Percentiles rank a stretch among this genome's conserved stretches.
Evolutionary conservation across 345 rosid species (phyloP).

Genomic region (Pugionium dolabratum): DNA sequence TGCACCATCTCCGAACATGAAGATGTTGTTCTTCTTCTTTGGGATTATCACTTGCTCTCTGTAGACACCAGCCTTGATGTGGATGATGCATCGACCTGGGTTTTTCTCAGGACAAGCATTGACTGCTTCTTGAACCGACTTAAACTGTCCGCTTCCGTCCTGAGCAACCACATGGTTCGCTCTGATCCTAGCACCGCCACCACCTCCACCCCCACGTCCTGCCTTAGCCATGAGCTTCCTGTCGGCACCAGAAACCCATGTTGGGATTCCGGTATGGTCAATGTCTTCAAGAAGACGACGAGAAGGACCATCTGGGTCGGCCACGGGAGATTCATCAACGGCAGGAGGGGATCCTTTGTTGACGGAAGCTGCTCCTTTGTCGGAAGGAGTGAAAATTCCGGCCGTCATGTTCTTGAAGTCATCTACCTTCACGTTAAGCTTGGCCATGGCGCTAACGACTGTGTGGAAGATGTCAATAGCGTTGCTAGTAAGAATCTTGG

Average conservation of each 20-base stretch:
- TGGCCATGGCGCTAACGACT: slow-evolving; percentile 42
- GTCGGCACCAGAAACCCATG: slow-evolving; percentile 66
- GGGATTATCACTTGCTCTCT: slow-evolving; percentile 48
- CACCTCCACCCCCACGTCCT: slow-evolving; percentile 31
- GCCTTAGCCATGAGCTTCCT: slow-evolving; percentile 54
- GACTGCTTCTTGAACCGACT: slow-evolving; percentile 55
- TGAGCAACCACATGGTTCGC: slow-evolving; percentile 69
- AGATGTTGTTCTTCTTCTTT: slow-evolving; percentile 53
- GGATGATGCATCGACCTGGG: slow-evolving; percentile 53
- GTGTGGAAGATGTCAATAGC: slow-evolving; percentile 55
- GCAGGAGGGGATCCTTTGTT: slow-evolving; percentile 21
- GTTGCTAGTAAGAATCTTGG: slow-evolving; percentile 50
- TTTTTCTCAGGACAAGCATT: slow-evolving; percentile 42
- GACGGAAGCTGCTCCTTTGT: slow-evolving; percentile 24
- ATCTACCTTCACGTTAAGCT: slow-evolving; percentile 34
- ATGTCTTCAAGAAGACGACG: slow-evolving; percentile 52
- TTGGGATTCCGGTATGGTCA: slow-evolving; percentile 45
- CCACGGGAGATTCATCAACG: slow-evolving; percentile 25
- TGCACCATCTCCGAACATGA: slow-evolving; percentile 77
- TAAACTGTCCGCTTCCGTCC: slow-evolving; percentile 78
- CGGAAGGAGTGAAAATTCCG: slow-evolving; percentile 28
- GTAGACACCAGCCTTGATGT: slow-evolving; percentile 71
- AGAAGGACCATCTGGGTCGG: slow-evolving; percentile 42
- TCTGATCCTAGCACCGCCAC: slow-evolving; percentile 30
- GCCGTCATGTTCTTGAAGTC: slow-evolving; percentile 35